phyloP scores from a whole-genome alignment of 1,139 yeast genomes.

The Diutina mesorugosa region DNA sequence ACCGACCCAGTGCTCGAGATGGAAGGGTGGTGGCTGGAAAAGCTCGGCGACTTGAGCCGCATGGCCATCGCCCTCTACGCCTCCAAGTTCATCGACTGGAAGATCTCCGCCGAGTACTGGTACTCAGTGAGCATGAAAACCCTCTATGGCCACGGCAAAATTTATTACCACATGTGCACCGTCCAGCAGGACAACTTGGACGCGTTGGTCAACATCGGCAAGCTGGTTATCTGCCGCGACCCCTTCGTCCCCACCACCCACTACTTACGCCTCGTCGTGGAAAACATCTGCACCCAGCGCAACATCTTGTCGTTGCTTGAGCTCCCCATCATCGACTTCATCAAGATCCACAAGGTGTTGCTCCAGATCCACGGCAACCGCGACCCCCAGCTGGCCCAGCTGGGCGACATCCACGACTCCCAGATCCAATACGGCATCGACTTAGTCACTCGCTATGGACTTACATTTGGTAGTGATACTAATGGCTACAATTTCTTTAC shows the following conservation, averaged over 20 bases:
- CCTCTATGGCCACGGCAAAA: conserved; percentile 67
- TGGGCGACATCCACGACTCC: conserved; percentile 22
- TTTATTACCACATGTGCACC: conserved; percentile 72
- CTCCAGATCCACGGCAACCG: conserved; percentile 21
- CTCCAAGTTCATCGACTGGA: conserved; percentile 72
- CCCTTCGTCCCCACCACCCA: conserved; percentile 76
- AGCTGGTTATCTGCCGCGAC: conserved; percentile 65
- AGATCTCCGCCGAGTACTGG: conserved; percentile 68
- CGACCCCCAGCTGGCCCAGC: neutral
- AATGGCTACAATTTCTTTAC: conserved; percentile 56
- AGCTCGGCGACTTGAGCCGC: conserved; percentile 64
- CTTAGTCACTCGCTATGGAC: conserved; percentile 55
- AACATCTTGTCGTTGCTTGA: conserved; percentile 46
- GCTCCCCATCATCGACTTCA: conserved; percentile 52
- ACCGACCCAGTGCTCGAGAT: conserved; percentile 40
- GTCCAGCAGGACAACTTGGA: conserved; percentile 72
- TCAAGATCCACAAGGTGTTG: conserved; percentile 50
- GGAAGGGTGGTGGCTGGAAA: conserved; percentile 72
- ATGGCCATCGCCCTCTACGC: conserved; percentile 78
- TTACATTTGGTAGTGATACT: conserved; percentile 57
- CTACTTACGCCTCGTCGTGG: conserved; percentile 62
- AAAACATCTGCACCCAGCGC: conserved; percentile 63
- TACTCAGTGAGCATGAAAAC: conserved; percentile 57
- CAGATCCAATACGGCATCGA: conserved; percentile 44
- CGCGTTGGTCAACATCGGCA: conserved; percentile 67